Percentiles rank a stretch among this genome's conserved stretches.
Conservation (phyloP, 2,329 filamentous ascomycete genomes). For the Diplodia scrobiculata region DNA sequence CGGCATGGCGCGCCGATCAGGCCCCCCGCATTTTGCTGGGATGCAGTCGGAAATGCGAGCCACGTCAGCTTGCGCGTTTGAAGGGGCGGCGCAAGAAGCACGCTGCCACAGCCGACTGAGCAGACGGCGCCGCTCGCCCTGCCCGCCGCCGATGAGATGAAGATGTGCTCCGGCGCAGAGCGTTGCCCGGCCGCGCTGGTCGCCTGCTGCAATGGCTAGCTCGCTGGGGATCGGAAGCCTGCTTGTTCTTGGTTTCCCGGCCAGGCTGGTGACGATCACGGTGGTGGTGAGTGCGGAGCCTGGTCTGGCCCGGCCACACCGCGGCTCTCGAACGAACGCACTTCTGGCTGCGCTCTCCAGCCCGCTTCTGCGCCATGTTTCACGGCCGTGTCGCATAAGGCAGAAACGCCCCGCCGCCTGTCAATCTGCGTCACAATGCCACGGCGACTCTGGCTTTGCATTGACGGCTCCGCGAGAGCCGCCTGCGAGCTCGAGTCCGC, state of each 20-base stretch:
- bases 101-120: conserved; percentile 15
- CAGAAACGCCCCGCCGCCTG: conserved; percentile 28
- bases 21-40: conserved; percentile 21
- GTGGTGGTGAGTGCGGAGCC: conserved; percentile 21
- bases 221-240: conserved; percentile 23
- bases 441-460: conserved; percentile 9
- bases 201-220: background rate
- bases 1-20: conserved; percentile 26
- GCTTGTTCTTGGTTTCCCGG: conserved; percentile 14
- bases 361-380: conserved; percentile 26
- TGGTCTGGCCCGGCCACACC: background rate
- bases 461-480: conserved; percentile 1
- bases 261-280: conserved; percentile 23
- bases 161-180: conserved; percentile 5
- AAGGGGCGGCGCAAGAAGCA: conserved; percentile 9
- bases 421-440: conserved; percentile 29
- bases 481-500: conserved; percentile 8
- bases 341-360: background rate
- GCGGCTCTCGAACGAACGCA: conserved; percentile 1
- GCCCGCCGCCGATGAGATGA: conserved; percentile 15
- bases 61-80: conserved; percentile 28
- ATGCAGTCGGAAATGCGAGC: conserved; percentile 20
- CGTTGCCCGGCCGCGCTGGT: background rate
- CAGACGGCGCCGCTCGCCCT: conserved; percentile 21
- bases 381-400: conserved; percentile 29